Percentiles rank a stretch among this genome's conserved stretches.
Conservation (phyloP, 2,329 filamentous ascomycete genomes). For the Trichoderma oligosporum region DNA sequence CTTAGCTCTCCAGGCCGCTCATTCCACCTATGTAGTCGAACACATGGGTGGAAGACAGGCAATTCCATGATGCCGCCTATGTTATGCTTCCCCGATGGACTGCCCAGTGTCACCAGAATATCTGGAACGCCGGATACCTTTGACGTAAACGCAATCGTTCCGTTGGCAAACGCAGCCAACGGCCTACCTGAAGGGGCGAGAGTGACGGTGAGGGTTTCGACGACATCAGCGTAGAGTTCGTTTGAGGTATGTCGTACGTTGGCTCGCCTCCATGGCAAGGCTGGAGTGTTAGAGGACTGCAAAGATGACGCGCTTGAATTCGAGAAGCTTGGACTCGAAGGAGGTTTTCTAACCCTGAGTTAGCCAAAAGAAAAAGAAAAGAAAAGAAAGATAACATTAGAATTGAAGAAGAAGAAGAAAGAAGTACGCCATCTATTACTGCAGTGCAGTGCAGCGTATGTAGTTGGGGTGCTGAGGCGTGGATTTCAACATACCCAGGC, state of each 20-base stretch:
- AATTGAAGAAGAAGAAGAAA: no score
- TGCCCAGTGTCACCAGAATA: slow-evolving; percentile 73
- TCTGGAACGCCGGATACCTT: slow-evolving; percentile 95
- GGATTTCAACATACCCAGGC: slow-evolving; percentile 54
- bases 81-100: slow-evolving; percentile 75
- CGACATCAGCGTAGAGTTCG: slow-evolving; percentile 92
- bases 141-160: slow-evolving; percentile 89
- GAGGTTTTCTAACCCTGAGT: slow-evolving; percentile 38
- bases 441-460: background rate
- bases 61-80: slow-evolving; percentile 73
- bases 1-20: slow-evolving; percentile 87
- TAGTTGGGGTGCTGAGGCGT: no score
- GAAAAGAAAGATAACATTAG: no score
- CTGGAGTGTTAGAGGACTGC: slow-evolving; percentile 45
- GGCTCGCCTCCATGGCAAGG: slow-evolving; percentile 80
- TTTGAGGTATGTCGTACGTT: slow-evolving; percentile 96
- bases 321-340: slow-evolving; percentile 37
- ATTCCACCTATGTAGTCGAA: slow-evolving; percentile 83
- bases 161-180: slow-evolving; percentile 80
- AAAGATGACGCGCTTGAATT: slow-evolving; percentile 39
- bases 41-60: slow-evolving; percentile 94
- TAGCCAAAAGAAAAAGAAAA: background rate
- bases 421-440: background rate
- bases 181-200: slow-evolving; percentile 87
- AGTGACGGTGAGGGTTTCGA: slow-evolving; percentile 84